Evolutionary conservation across 495 filamentous ascomycete genomes (phyloP), one percentile per base, ranked within the genome.

Genomic region (Aspergillus funiculosus): DNA sequence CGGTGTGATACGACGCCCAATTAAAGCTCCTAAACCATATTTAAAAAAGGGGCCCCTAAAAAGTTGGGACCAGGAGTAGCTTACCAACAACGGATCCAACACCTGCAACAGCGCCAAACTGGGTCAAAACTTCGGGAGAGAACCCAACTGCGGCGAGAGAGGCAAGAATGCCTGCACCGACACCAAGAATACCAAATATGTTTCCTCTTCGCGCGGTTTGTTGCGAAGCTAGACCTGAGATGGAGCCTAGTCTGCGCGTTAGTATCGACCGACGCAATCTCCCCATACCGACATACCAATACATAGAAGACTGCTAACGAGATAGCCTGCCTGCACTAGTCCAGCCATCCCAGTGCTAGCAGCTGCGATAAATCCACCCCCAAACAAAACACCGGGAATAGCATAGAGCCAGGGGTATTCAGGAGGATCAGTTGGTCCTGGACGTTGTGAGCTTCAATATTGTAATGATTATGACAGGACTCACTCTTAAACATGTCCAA

Each of bases 341-440:
- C 86, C 86, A 21, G 83, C 80, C 61, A 87, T 85, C 6, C 85
- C 86, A 8, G 85, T 88, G 17, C 76, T 77, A 4, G 83, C 83
- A 22, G 86, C 85, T 13, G 79, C 83, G 24, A 89, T 55, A 60
- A 82, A 89, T 2, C 86, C 86, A 28, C 84, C 86, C 6, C 80
- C 81, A 52, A 91, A 91, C 3, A 89, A 47, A 5, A 81, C 58
- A 19, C 74, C 86, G 0, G 86, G 86, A 39, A 91, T 69, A 1
- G 78, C 83, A 60, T 87, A 91, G 0, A 91, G 68, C 85, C 85
- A 91, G 0, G 85, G 84, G 41, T 87, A 91, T 56, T 91, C 86
- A 1, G 83, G 79, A 31, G 85, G 86, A 59, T 91, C 86, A 14
- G 83, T 87, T 2, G 82, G 77, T 3, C 78, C 73, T 75, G 41